phyloP scores from a whole-genome alignment of 164 flowering plant species.

The Saururus chinensis region DNA sequence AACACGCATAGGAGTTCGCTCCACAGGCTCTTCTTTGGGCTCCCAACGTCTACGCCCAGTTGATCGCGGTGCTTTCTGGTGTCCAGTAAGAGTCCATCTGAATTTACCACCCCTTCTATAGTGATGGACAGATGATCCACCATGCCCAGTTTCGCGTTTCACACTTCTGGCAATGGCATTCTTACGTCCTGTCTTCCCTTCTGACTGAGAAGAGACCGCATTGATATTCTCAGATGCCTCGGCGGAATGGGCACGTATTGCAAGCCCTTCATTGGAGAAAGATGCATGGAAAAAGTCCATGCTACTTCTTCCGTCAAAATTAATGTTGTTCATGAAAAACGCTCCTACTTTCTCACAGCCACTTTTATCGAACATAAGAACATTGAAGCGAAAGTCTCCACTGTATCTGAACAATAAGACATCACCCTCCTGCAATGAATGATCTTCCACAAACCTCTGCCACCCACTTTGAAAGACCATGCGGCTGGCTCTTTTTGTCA shows the following conservation, averaged over 20 bases:
- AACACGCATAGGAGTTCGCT: too few species aligned
- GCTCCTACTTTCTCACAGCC: slow-evolving; percentile 17
- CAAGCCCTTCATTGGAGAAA: neutral
- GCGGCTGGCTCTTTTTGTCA: neutral
- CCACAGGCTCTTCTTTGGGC: too few species aligned
- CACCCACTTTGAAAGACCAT: slow-evolving; percentile 17
- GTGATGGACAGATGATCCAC: too few species aligned
- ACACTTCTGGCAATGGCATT: too few species aligned
- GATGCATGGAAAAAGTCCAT: neutral
- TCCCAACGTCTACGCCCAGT: too few species aligned
- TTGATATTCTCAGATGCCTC: neutral
- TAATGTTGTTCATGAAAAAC: neutral
- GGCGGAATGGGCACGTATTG: neutral
- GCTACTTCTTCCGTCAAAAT: neutral
- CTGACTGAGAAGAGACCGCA: too few species aligned
- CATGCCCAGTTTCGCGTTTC: too few species aligned
- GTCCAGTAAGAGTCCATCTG: too few species aligned
- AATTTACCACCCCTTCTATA: too few species aligned
- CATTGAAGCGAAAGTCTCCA: slow-evolving; percentile 11
- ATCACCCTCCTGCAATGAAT: slow-evolving; percentile 14
- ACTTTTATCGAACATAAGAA: slow-evolving; percentile 14
- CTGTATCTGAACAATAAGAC: slow-evolving; percentile 17
- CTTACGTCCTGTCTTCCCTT: too few species aligned
- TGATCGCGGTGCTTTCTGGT: too few species aligned
- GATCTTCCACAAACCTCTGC: slow-evolving; percentile 14